Conservation (phyloP, 331 rosid genomes). For the Quercus phellos region DNA sequence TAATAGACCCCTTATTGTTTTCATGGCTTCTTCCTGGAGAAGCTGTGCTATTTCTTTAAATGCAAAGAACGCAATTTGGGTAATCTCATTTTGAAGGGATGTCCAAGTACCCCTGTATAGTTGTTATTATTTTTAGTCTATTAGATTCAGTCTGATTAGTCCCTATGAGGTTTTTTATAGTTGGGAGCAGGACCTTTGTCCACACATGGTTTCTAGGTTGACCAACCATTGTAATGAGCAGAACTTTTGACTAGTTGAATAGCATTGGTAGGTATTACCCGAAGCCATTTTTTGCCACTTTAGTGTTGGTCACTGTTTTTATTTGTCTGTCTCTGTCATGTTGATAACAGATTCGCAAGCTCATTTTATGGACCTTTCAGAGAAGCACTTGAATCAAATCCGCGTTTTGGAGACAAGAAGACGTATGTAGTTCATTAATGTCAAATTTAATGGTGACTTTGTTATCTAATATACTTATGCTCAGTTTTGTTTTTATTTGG, state of each 20-base stretch:
- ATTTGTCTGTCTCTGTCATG: conserved; percentile 15
- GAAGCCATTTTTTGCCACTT: conserved; percentile 4
- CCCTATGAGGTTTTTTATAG: neutral
- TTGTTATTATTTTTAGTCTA: neutral
- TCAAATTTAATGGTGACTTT: neutral
- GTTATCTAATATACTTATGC: conserved; percentile 8
- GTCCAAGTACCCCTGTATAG: neutral
- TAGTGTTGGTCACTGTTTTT: conserved; percentile 3
- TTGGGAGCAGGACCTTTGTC: neutral
- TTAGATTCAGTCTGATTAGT: neutral
- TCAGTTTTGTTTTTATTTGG: conserved; percentile 36
- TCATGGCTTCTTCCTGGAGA: neutral
- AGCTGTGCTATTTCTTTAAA: neutral
- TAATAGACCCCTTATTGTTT: neutral
- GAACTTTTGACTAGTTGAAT: conserved; percentile 6
- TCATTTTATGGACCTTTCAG: conserved; percentile 96
- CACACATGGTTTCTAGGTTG: neutral
- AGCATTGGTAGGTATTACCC: neutral
- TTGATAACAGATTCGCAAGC: conserved; percentile 75
- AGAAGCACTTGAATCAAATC: conserved; percentile 93
- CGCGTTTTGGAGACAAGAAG: conserved; percentile 93
- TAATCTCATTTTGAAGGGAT: neutral
- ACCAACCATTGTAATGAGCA: neutral
- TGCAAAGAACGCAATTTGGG: neutral
- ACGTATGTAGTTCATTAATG: conserved; percentile 52